Base-by-base conservation (phyloP, 805 yeast genomes). In the Saccharomycodes ludwigii region DNA sequence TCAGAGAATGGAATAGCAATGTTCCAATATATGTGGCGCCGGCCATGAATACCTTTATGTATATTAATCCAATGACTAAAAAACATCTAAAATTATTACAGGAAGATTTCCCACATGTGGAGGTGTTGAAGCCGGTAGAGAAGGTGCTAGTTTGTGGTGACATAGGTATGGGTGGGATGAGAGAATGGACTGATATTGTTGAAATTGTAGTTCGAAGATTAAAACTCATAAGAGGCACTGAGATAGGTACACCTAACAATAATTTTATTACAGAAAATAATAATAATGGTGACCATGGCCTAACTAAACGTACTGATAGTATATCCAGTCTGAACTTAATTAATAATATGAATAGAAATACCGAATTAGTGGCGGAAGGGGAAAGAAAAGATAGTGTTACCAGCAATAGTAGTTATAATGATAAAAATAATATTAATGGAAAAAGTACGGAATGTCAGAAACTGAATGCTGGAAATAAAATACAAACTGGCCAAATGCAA, bases 91-190 rank as follows among this genome's bases (percentile, higher is more conserved):
- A 61, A 14, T 58, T 75, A 27, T 54, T 81, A 13, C 58, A 64
- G 6, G 86, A 79, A 41, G 84, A 76, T 42, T 76, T 76, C 61
- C 81, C 85, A 5, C 77, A 73, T 69, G 66, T 79, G 32, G 80
- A 76, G 37, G 67, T 81, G 13, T 56, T 81, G 47, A 77, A 72
- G 47, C 93, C 93, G 0, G 83, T 79, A 15, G 93, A 81, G 44
- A 81, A 81, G 48, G 85, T 81, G 41, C 65, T 60, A 59, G 79
- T 56, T 13, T 80, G 84, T 59, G 93, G 93, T 45, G 93, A 81
- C 49, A 79, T 81, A 40, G 91, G 91, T 10, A 79, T 81, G 91
- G 93, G 93, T 27, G 93, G 93, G 20, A 81, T 81, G 93, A 69
- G 84, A 65, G 91, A 80, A 47, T 80, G 84, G 79, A 73, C 74